These are phyloP conservation scores for Nymphaea colorata DNA, from an alignment of 164 flowering plant genomes.

Conservation along the genomic window DNA sequence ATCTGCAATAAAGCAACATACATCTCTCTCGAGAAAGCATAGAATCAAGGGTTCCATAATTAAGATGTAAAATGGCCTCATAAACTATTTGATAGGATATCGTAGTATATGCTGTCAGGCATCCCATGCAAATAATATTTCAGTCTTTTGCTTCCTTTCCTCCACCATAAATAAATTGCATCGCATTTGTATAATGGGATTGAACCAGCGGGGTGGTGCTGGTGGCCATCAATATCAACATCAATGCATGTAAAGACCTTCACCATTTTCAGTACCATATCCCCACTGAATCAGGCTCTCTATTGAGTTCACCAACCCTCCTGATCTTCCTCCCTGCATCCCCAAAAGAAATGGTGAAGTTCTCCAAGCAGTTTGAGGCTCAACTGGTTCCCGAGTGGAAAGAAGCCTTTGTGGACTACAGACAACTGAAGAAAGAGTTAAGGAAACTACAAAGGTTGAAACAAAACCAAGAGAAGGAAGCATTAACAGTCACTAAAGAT, in stretches of 20 bases:
- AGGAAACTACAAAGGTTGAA: constrained; percentile 46
- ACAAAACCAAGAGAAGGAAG: not conserved
- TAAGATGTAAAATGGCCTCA: not conserved
- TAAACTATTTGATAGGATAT: not conserved
- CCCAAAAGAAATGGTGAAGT: constrained; percentile 61
- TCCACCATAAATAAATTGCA: not conserved
- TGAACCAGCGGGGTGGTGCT: too few relatives aligned
- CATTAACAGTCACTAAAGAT: not conserved
- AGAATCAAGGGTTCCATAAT: not conserved
- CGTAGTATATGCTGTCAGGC: constrained; percentile 1
- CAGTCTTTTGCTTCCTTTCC: not conserved
- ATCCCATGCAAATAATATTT: not conserved
- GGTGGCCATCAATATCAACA: too few relatives aligned
- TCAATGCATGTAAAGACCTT: not conserved
- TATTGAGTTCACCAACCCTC: not conserved
- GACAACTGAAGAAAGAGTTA: constrained; percentile 75
- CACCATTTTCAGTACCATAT: not conserved
- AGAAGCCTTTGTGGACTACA: constrained; percentile 93
- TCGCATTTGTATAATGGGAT: too few relatives aligned
- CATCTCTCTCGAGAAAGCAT: not conserved
- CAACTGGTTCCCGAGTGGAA: constrained; percentile 98
- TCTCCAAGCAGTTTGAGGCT: constrained; percentile 89
- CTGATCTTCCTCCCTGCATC: not conserved
- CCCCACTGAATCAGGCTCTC: not conserved
- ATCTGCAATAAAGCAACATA: not conserved